Evolutionary conservation across 441 rosid species (phyloP).

Genomic region (Adansonia rubrostipa): DNA sequence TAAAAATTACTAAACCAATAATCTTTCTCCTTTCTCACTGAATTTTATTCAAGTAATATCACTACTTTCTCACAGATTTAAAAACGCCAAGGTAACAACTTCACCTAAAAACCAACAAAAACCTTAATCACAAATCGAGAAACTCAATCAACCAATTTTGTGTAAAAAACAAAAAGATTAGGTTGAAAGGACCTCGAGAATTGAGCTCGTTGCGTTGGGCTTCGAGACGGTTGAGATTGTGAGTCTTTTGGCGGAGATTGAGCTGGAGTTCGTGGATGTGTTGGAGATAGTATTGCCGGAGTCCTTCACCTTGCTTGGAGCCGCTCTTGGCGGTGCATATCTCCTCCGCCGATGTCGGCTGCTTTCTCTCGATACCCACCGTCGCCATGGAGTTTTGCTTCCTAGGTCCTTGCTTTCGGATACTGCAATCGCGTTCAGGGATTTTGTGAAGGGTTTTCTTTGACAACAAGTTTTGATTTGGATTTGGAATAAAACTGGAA

Average conservation of each 20-base stretch:
- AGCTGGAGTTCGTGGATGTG: constrained; percentile 87
- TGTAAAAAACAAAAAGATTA: background rate
- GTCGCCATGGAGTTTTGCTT: constrained; percentile 49
- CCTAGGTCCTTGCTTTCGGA: background rate
- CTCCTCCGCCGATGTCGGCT: constrained; percentile 49
- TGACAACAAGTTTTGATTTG: background rate
- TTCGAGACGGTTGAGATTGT: constrained; percentile 93
- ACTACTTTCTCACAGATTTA: background rate
- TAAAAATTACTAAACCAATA: background rate
- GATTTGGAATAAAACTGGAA: background rate
- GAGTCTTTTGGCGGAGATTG: constrained; percentile 69
- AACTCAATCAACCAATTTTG: background rate
- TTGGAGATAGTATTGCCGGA: constrained; percentile 85
- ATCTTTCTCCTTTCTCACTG: background rate
- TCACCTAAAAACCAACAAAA: background rate
- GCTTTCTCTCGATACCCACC: constrained; percentile 38
- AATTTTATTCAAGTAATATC: background rate
- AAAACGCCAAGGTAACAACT: constrained; percentile 5
- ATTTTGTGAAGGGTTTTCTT: background rate
- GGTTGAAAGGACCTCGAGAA: constrained; percentile 56
- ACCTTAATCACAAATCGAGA: background rate
- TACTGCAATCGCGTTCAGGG: background rate
- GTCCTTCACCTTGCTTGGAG: constrained; percentile 84
- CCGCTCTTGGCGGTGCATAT: constrained; percentile 26
- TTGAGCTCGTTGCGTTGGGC: constrained; percentile 96